Base-by-base conservation (phyloP, 2,329 filamentous ascomycete species). In the Paecilomyces sp. region DNA sequence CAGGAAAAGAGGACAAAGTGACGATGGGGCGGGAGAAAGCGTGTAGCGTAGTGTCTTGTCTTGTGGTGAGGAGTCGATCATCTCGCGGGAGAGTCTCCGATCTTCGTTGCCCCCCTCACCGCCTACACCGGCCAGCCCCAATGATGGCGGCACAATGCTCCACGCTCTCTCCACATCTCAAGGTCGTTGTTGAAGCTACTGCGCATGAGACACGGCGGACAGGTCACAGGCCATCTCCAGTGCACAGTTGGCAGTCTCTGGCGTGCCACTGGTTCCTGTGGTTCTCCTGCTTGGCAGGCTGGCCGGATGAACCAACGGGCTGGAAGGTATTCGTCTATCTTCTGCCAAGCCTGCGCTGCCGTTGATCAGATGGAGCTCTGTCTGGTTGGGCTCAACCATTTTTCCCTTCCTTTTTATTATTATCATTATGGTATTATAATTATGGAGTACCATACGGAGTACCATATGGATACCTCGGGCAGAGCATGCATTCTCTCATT, bases 161-260 rank as follows among this genome's bases (percentile, higher is more conserved):
- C 61, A 63, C 61, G 60, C 61, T 36, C 59, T 56, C 41, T 47
- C 41, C 41, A 47, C 41, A 47, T 47, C 41, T 47, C 41, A 9
- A 47, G 41, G 41, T 18, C 8, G 15, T 5, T 47, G 41, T 18
- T 47, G 41, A 47, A 47, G 41, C 41, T 47, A 47, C 41, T 47
- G 41, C n/a, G 41, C 15, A 18, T 47, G 41, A 47, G 41, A 47
- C 41, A 47, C 41, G 41, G n/a, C 41, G 41, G 9, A 47, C 41
- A 18, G 41, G 41, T 47, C 41, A 47, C 41, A 47, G 41, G 41
- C 15, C 15, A 47, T 18, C 18, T 47, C 41, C 41, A 47, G 15
- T 47, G 41, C n/a, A 22, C 41, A 47, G 18, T n/a, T 22, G 41
- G 41, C 41, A 47, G 41, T 15, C 7, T 18, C 41, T 47, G 41